Evolutionary conservation across 2,329 filamentous ascomycete genomes (phyloP).

Genomic region (Beauveria brongniartii): DNA sequence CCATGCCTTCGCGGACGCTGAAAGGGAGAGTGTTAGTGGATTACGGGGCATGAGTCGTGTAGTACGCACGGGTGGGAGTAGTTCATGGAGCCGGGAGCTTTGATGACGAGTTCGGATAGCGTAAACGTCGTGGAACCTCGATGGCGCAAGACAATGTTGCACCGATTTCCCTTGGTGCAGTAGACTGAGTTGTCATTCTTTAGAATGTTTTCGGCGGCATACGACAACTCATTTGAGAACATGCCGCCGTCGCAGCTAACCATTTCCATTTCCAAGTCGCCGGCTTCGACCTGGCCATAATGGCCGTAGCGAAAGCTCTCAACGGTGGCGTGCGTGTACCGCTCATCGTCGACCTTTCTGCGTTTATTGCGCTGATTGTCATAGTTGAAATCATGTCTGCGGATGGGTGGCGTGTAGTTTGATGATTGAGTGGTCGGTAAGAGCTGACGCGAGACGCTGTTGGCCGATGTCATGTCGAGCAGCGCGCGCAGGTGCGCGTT

Average conservation of each 20-base stretch:
- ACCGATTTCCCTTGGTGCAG: conserved; percentile 79
- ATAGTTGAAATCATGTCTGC: conserved; percentile 33
- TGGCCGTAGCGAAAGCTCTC: conserved; percentile 70
- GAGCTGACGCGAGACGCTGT: conserved; percentile 21
- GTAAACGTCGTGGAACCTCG: conserved; percentile 73
- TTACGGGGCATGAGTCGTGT: not conserved
- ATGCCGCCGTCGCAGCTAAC: conserved; percentile 81
- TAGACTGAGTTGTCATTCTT: conserved; percentile 78
- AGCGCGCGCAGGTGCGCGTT: conserved; percentile 36
- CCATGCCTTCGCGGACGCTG: conserved; percentile 83
- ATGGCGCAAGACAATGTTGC: conserved; percentile 80
- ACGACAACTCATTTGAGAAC: conserved; percentile 53
- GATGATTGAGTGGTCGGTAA: conserved; percentile 18
- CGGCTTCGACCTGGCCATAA: conserved; percentile 80
- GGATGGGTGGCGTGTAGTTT: conserved; percentile 26
- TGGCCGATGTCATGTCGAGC: conserved; percentile 30
- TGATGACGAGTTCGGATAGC: conserved; percentile 79
- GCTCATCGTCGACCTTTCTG: conserved; percentile 61
- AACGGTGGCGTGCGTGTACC: conserved; percentile 38
- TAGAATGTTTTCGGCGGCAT: conserved; percentile 73
- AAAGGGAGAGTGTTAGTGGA: conserved; percentile 14
- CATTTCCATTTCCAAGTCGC: conserved; percentile 76
- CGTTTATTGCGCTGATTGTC: conserved; percentile 52
- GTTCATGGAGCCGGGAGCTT: conserved; percentile 63
- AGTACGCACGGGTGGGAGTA: conserved; percentile 76